These are phyloP conservation scores for Hyaloscypha hepaticicola DNA, from an alignment of 495 filamentous ascomycete genomes.

Conservation along the genomic window DNA sequence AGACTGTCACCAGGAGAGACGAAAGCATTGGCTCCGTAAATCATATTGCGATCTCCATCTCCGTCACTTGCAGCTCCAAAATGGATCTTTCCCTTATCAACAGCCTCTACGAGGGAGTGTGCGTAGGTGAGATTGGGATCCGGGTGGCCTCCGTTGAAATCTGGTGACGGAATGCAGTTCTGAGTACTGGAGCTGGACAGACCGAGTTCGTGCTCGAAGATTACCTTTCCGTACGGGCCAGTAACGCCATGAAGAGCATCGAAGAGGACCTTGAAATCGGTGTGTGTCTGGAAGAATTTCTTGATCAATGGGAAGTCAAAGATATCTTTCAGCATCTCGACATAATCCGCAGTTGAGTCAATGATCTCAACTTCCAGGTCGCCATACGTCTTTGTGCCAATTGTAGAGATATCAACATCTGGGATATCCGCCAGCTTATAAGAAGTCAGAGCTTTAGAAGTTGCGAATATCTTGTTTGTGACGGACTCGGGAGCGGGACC, in stretches of 20 bases:
- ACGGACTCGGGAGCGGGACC: constrained; percentile 92
- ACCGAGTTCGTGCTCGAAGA: constrained; percentile 92
- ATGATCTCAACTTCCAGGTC: constrained; percentile 90
- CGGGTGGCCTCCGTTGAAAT: constrained; percentile 96
- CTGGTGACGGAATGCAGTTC: constrained; percentile 87
- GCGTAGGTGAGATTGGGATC: constrained; percentile 99
- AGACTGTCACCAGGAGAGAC: constrained; percentile 96
- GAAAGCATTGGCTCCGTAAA: constrained; percentile 94
- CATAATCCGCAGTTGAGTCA: constrained; percentile 87
- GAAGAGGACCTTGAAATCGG: constrained; percentile 95
- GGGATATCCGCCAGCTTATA: constrained; percentile 92
- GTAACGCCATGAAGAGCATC: constrained; percentile 94
- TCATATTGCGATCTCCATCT: constrained; percentile 99
- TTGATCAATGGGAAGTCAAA: constrained; percentile 97
- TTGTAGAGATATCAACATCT: constrained; percentile 76
- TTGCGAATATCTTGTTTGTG: constrained; percentile 95
- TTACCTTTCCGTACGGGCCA: constrained; percentile 88
- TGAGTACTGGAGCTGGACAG: constrained; percentile 75
- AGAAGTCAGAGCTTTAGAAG: constrained; percentile 80
- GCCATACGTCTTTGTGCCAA: constrained; percentile 83
- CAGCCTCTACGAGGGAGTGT: constrained; percentile 88
- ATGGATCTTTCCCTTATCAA: constrained; percentile 87
- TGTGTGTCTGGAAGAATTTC: constrained; percentile 78
- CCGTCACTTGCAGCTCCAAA: constrained; percentile 96
- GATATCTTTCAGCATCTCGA: constrained; percentile 94